Evolutionary conservation across 106 monocot genomes (phyloP).

Genomic region (Narthecium ossifragum): DNA sequence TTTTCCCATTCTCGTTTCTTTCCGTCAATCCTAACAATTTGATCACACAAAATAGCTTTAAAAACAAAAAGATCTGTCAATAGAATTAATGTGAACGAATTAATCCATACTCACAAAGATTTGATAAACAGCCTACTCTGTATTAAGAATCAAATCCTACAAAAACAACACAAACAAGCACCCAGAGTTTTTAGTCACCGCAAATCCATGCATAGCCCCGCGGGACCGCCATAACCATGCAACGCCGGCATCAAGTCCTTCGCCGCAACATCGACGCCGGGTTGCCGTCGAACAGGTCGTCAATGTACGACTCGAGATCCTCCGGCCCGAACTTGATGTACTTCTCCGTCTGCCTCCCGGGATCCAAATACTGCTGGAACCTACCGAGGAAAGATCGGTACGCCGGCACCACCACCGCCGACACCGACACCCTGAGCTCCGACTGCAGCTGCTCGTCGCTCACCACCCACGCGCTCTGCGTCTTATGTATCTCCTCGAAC

Average conservation of each 20-base stretch:
- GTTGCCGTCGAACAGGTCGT: not conserved
- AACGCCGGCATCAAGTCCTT: not conserved
- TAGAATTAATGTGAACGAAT: too few species aligned
- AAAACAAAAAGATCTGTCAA: too few species aligned
- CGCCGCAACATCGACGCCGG: not conserved
- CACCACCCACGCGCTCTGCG: slow-evolving; percentile 13
- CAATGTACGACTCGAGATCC: slow-evolving; percentile 12
- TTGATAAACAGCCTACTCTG: too few species aligned
- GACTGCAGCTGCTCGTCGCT: slow-evolving; percentile 17
- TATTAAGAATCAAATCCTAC: too few species aligned
- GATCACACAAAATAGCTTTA: too few species aligned
- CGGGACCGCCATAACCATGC: too few species aligned
- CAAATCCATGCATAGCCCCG: too few species aligned
- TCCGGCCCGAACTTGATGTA: slow-evolving; percentile 14
- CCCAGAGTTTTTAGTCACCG: too few species aligned
- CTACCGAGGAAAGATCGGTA: slow-evolving; percentile 9
- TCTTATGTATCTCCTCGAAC: slow-evolving; percentile 12
- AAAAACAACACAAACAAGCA: too few species aligned
- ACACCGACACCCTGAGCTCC: slow-evolving; percentile 10
- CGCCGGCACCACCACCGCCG: slow-evolving; percentile 15
- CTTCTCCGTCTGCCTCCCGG: slow-evolving; percentile 15
- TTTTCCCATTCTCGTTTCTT: too few species aligned
- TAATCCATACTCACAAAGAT: too few species aligned
- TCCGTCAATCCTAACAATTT: too few species aligned
- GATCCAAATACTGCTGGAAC: slow-evolving; percentile 5